phyloP scores from a whole-genome alignment of 2,329 filamentous ascomycete genomes.

The Colletotrichum spaethianum region DNA sequence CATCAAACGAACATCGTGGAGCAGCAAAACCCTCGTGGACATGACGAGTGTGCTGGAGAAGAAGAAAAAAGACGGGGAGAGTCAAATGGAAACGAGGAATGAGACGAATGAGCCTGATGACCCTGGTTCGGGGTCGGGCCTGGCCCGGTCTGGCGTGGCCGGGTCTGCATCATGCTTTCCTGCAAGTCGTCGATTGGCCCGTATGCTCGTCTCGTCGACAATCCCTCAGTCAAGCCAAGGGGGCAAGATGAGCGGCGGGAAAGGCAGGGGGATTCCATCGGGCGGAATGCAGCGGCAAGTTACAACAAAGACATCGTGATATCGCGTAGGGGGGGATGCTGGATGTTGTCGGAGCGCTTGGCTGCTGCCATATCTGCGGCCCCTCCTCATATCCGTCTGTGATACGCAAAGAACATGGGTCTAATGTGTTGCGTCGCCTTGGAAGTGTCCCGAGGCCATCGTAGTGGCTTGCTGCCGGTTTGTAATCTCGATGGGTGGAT shows the following conservation, averaged over 20 bases:
- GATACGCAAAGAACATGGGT: not conserved
- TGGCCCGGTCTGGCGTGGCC: constrained; percentile 21
- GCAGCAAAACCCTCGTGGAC: not conserved
- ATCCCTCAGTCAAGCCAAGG: not conserved
- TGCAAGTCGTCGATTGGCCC: constrained; percentile 13
- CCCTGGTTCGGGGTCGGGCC: constrained; percentile 3
- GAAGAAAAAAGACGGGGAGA: not conserved
- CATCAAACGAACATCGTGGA: not conserved
- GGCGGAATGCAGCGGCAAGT: not conserved
- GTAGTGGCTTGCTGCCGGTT: not conserved
- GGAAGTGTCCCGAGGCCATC: not conserved
- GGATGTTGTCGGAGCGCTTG: not conserved
- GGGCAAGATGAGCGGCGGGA: constrained; percentile 5
- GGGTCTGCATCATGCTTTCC: constrained; percentile 16
- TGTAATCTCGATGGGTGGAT: not conserved
- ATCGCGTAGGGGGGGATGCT: not conserved
- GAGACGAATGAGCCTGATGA: not conserved
- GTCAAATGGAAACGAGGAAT: not conserved
- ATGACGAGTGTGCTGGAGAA: not conserved
- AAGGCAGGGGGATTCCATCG: not conserved
- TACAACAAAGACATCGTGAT: constrained; percentile 8
- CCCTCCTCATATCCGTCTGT: not conserved
- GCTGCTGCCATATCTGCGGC: not conserved
- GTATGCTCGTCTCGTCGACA: not conserved
- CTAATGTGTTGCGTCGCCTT: not conserved